These are phyloP conservation scores for Gleditsia sinensis DNA, from an alignment of 306 rosid genomes.

Conservation along the genomic window DNA sequence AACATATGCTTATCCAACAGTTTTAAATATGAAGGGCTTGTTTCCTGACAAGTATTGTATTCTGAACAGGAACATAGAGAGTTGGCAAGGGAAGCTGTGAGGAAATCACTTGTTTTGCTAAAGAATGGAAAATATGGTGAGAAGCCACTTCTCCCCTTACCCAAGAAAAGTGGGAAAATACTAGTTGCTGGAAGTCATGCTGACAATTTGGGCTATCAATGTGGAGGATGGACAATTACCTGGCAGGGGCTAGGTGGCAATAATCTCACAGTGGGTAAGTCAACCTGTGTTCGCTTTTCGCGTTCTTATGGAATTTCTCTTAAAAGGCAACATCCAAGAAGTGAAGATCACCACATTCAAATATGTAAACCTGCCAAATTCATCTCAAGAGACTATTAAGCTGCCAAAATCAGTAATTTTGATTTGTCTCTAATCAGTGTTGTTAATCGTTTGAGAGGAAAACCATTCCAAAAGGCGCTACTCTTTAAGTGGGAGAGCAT, in stretches of 20 bases:
- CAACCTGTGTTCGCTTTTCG: background rate
- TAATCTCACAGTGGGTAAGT: conserved; percentile 70
- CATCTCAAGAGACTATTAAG: background rate
- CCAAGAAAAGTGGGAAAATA: conserved; percentile 76
- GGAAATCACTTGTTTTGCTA: conserved; percentile 83
- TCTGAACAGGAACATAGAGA: conserved; percentile 80
- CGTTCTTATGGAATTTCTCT: background rate
- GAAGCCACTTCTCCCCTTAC: conserved; percentile 82
- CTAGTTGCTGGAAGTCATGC: conserved; percentile 91
- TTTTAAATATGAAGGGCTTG: conserved; percentile 1
- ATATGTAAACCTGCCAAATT: background rate
- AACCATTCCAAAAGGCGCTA: too few species aligned
- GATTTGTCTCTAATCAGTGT: background rate
- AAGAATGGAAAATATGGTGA: conserved; percentile 68
- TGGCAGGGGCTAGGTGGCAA: conserved; percentile 93
- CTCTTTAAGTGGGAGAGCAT: too few species aligned
- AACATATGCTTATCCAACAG: background rate
- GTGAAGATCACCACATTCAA: background rate
- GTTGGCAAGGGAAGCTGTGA: conserved; percentile 91
- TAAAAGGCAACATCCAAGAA: conserved; percentile 3
- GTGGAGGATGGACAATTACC: conserved; percentile 97
- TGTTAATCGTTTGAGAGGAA: too few species aligned
- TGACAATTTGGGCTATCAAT: conserved; percentile 84
- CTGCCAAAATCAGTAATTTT: background rate
- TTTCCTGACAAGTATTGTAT: conserved; percentile 1